Conservation (phyloP, 2,329 filamentous ascomycete genomes). For the Fusarium virguliforme region DNA sequence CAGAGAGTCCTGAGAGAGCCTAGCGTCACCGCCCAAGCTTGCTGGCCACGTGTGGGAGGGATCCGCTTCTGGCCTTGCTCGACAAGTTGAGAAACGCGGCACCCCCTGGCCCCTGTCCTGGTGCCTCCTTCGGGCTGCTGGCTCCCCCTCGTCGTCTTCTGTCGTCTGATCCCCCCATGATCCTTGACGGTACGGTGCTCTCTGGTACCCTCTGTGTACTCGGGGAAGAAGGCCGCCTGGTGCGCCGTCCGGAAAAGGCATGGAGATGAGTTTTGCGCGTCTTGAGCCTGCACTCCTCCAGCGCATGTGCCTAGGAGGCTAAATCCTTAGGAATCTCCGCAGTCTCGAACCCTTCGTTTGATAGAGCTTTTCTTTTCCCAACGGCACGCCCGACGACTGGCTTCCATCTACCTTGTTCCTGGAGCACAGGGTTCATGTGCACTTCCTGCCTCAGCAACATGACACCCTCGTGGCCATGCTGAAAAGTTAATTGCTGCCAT, state of each 20-base stretch:
- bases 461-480: not conserved
- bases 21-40: conserved; percentile 38
- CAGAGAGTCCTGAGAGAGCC: conserved; percentile 28
- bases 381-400: conserved; percentile 27
- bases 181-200: conserved; percentile 29
- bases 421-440: not conserved
- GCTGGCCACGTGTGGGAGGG: conserved; percentile 50
- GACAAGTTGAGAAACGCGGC: conserved; percentile 45
- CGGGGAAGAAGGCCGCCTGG: conserved; percentile 10
- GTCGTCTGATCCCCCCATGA: conserved; percentile 29
- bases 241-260: conserved; percentile 10
- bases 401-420: conserved; percentile 1
- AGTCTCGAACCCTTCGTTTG: conserved; percentile 2
- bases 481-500: not conserved
- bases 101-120: conserved; percentile 36
- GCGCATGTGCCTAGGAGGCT: not conserved
- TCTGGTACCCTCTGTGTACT: conserved; percentile 30
- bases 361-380: conserved; percentile 16
- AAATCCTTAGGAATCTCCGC: not conserved
- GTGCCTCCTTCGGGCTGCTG: conserved; percentile 36
- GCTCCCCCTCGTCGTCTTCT: conserved; percentile 32
- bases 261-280: conserved; percentile 5
- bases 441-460: not conserved
- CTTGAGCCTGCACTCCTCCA: conserved; percentile 3
- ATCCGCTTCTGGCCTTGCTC: conserved; percentile 45